These are phyloP conservation scores for Wickerhamomyces sp. DNA, from an alignment of 1,139 yeast species.

Conservation along the genomic window DNA sequence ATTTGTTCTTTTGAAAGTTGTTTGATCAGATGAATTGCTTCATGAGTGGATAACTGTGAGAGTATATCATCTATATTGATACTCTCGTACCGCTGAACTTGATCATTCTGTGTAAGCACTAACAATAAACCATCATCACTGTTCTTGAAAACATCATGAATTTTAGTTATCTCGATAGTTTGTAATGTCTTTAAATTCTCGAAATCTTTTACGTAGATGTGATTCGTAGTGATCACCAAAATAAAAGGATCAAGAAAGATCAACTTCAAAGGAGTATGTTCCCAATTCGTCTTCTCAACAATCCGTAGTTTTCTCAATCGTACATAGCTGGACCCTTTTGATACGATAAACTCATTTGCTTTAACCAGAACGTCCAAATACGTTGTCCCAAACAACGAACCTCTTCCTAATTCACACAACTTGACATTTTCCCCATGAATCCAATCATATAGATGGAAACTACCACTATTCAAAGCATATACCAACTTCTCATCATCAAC, in stretches of 20 bases:
- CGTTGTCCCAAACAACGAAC: conserved; percentile 5
- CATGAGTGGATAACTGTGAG: conserved; percentile 29
- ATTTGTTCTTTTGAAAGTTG: conserved; percentile 28
- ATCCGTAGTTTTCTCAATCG: conserved; percentile 16
- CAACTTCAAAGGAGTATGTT: conserved; percentile 29
- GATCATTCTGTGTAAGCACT: conserved; percentile 24
- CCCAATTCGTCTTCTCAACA: conserved; percentile 24
- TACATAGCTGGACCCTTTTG: conserved; percentile 22
- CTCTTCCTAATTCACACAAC: background rate
- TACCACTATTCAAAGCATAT: background rate
- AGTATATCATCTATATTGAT: conserved; percentile 30
- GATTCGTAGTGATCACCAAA: conserved; percentile 35
- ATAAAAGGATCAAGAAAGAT: conserved; percentile 43
- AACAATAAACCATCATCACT: conserved; percentile 1
- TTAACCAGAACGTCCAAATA: conserved; percentile 1
- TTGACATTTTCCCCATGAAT: background rate
- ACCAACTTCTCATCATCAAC: background rate
- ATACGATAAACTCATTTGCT: conserved; percentile 2
- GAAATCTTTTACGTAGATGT: conserved; percentile 41
- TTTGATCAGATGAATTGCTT: conserved; percentile 39
- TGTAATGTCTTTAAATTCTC: conserved; percentile 29
- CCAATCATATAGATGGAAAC: background rate
- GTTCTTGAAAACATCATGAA: conserved; percentile 2
- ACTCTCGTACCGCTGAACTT: conserved; percentile 32
- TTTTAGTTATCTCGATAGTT: conserved; percentile 20